phyloP scores from a whole-genome alignment of 805 yeast genomes.

The Torulaspora quercuum region DNA sequence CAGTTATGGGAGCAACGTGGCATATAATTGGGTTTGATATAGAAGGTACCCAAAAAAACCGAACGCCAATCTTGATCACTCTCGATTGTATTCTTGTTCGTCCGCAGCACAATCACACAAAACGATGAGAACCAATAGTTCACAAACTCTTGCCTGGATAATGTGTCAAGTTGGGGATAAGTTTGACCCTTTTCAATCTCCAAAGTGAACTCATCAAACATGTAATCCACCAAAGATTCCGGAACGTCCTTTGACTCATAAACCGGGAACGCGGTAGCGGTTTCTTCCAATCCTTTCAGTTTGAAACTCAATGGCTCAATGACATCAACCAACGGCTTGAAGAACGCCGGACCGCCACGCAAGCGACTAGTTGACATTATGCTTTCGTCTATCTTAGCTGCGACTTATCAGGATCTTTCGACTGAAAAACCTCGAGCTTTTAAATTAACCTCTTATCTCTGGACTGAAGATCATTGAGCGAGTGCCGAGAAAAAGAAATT shows the following conservation, averaged over 20 bases:
- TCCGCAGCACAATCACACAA: constrained; percentile 57
- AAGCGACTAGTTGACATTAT: constrained; percentile 21
- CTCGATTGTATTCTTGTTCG: constrained; percentile 30
- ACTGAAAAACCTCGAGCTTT: no score
- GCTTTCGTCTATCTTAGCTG: no score
- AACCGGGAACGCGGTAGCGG: constrained; percentile 62
- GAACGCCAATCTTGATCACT: constrained; percentile 45
- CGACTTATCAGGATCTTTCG: no score
- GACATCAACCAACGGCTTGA: constrained; percentile 34
- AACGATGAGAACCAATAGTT: constrained; percentile 67
- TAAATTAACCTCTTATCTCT: no score
- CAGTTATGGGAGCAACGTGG: constrained; percentile 86
- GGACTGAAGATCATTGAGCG: no score
- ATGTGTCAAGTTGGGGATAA: constrained; percentile 54
- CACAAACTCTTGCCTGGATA: constrained; percentile 49
- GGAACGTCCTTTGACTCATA: constrained; percentile 51
- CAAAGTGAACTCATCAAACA: constrained; percentile 53
- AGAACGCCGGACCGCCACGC: constrained; percentile 36
- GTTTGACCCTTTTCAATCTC: constrained; percentile 73
- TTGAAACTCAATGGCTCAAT: constrained; percentile 40
- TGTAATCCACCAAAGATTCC: constrained; percentile 41
- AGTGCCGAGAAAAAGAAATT: no score
- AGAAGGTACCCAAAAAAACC: constrained; percentile 65
- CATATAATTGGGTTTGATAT: constrained; percentile 79
- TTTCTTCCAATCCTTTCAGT: constrained; percentile 42